These are phyloP conservation scores for Phialocephala sp. DNA, from an alignment of 2,329 filamentous ascomycete genomes.

Conservation along the genomic window DNA sequence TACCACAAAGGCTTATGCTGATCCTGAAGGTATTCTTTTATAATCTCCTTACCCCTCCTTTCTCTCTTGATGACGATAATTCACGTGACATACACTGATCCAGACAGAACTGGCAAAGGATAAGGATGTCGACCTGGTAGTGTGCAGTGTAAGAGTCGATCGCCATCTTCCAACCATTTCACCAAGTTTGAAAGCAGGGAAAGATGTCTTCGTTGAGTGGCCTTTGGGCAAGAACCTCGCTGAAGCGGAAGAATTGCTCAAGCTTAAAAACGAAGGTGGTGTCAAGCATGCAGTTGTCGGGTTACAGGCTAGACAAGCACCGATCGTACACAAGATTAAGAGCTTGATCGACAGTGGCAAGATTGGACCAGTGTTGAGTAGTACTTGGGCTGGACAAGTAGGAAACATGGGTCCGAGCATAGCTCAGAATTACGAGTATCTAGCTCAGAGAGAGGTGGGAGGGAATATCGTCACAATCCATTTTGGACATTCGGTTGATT, in stretches of 20 bases:
- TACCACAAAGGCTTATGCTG: constrained; percentile 50
- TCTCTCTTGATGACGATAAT: background rate
- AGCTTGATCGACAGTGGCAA: constrained; percentile 51
- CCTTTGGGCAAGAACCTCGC: constrained; percentile 50
- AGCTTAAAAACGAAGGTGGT: constrained; percentile 48
- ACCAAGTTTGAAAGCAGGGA: constrained; percentile 51
- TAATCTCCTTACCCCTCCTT: background rate
- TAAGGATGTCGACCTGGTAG: constrained; percentile 54
- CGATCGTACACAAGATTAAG: constrained; percentile 42
- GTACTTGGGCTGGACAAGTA: constrained; percentile 25
- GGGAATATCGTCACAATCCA: constrained; percentile 40
- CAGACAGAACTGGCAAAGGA: constrained; percentile 50
- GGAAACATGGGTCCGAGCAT: constrained; percentile 17
- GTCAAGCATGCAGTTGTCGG: constrained; percentile 52
- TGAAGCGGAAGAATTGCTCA: constrained; percentile 51
- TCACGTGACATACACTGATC: no score
- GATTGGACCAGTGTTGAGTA: constrained; percentile 59
- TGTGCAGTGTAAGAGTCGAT: constrained; percentile 52
- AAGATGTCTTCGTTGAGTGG: constrained; percentile 57
- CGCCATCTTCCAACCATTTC: constrained; percentile 49
- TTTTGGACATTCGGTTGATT: constrained; percentile 49
- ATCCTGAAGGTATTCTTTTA: constrained; percentile 41
- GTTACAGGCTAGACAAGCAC: constrained; percentile 56
- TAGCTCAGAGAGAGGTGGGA: constrained; percentile 47
- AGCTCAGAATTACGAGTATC: constrained; percentile 51